Conservation (phyloP, 352 stramenopile genomes). For the Pythium brachiatum region DNA sequence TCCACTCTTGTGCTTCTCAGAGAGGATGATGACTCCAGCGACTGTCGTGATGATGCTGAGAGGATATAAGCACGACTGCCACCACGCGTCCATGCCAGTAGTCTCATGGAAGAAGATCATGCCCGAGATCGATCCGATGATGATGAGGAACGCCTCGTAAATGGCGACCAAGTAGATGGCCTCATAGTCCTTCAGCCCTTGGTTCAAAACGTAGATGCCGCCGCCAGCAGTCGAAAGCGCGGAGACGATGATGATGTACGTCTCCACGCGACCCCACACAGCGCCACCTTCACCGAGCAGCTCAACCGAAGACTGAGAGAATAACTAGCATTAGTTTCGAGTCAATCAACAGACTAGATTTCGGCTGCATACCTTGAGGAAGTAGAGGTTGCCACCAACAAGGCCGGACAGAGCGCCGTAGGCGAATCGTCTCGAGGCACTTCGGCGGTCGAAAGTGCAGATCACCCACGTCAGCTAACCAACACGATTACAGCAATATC, state of each 20-base stretch:
- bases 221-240: constrained; percentile 66
- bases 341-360: background rate
- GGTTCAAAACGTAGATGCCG: constrained; percentile 79
- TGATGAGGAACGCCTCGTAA: constrained; percentile 82
- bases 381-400: constrained; percentile 84
- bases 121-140: constrained; percentile 80
- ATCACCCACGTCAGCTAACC: constrained; percentile 73
- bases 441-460: constrained; percentile 58
- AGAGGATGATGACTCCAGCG: constrained; percentile 75
- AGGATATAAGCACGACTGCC: constrained; percentile 74
- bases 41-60: constrained; percentile 78
- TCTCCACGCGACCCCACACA: constrained; percentile 64
- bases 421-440: constrained; percentile 72
- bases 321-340: background rate
- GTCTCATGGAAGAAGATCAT: constrained; percentile 90
- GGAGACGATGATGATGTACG: constrained; percentile 66
- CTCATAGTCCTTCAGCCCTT: constrained; percentile 81
- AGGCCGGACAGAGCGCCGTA: constrained; percentile 78
- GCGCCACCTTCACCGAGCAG: constrained; percentile 68
- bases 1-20: constrained; percentile 72
- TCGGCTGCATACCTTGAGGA: constrained; percentile 63
- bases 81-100: constrained; percentile 77
- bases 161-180: constrained; percentile 84
- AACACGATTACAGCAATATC: background rate
- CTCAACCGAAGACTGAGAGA: constrained; percentile 69